phyloP scores from a whole-genome alignment of 768 basidiomycete genomes.

The Coprinellus micaceus region DNA sequence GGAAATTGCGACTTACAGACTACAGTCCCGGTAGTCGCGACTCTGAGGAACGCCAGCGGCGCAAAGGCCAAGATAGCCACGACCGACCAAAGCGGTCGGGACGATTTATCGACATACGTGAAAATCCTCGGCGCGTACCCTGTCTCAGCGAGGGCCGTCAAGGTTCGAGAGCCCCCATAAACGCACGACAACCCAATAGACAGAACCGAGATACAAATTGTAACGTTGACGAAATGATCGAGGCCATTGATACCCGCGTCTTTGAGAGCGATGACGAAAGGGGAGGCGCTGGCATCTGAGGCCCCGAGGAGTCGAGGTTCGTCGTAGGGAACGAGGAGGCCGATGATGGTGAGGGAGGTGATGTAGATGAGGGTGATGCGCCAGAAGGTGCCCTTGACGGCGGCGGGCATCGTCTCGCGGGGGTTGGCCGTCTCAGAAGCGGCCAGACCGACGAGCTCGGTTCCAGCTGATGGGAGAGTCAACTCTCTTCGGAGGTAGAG shows the following conservation, averaged over 20 bases:
- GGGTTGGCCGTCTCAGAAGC: constrained; percentile 46
- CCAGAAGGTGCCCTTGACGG: constrained; percentile 48
- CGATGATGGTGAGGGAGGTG: constrained; percentile 42
- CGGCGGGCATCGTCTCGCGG: constrained; percentile 40
- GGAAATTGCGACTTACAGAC: constrained; percentile 31
- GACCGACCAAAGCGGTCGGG: constrained; percentile 42
- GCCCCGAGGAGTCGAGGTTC: constrained; percentile 35
- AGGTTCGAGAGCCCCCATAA: constrained; percentile 42
- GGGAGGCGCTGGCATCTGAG: constrained; percentile 40
- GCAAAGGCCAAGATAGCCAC: constrained; percentile 34
- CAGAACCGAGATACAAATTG: constrained; percentile 44
- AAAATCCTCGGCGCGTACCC: constrained; percentile 44
- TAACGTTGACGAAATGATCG: constrained; percentile 40
- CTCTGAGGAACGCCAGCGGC: constrained; percentile 39
- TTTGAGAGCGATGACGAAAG: constrained; percentile 43
- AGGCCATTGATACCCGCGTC: constrained; percentile 37
- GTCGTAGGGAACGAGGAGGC: constrained; percentile 34
- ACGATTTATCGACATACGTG: constrained; percentile 43
- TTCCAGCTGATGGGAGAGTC: constrained; percentile 32
- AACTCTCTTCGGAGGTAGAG: too few relatives aligned
- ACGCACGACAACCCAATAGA: constrained; percentile 45
- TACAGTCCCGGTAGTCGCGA: constrained; percentile 23
- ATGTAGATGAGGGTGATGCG: constrained; percentile 46
- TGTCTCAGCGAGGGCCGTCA: constrained; percentile 44
- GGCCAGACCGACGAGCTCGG: constrained; percentile 44